Base-by-base conservation (phyloP, 169 alveolate genomes). In the Ichthyophthirius multifiliis region DNA sequence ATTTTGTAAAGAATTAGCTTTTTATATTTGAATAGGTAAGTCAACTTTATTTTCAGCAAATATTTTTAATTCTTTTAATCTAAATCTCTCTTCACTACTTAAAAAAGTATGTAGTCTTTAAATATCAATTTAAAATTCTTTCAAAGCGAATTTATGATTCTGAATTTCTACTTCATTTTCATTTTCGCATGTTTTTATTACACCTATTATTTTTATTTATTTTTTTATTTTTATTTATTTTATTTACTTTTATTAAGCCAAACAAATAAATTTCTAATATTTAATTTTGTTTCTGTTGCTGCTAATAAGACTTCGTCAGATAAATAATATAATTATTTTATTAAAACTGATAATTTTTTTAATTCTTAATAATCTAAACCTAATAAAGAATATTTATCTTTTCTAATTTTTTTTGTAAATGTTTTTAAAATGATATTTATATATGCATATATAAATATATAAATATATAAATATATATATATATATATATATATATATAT, bases 51-150 rank as follows among this genome's bases (percentile, higher is more conserved):
- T 55, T 55, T 55, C 71, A 0, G 71, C 31, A 23, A 27, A 55
- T 16, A 55, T 55, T 9, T 39, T 55, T 18, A 55, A 23, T 6
- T 55, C 71, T 27, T 55, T 55, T 23, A 55, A 27, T 27, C 71
- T 55, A 39, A 55, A 55, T 55, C 71, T 55, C 39, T 55, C 71
- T 7, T 55, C 71, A 7, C 31, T 55, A 10, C 43, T 27, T 27
- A 55, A 39, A 27, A 55, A 55, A 27, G 23, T 34, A 55, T 55
- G 39, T n/a, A 55, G 71, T 55, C 71, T 55, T 55, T 55, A 55
- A 55, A 55, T 27, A 23, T 55, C 71, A 4, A 55, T 39, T 55
- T 55, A 55, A 55, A 20, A 55, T 7, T 55, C 71, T 7, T 55
- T 55, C 3, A 55, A 15, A 15, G 71, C 71, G 31, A 55, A 55